A percentile compares a stretch with the other conserved stretches of the same genome.
Conservation (phyloP, 2,329 filamentous ascomycete species). For the Byssoonygena ceratinophila region DNA sequence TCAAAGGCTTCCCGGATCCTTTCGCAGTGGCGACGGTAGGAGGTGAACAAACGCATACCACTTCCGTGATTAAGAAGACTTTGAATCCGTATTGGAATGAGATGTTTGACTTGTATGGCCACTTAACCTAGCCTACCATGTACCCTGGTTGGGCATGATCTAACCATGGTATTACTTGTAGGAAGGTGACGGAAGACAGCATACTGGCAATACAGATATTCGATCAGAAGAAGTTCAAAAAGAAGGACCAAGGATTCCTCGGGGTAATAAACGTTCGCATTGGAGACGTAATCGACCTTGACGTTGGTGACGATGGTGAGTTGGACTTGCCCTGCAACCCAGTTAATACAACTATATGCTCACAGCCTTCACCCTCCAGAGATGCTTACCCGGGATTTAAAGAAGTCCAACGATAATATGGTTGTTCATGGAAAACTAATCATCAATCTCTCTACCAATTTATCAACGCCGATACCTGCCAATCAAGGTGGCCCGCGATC, state of each 20-base stretch:
- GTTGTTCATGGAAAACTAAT: constrained; percentile 97
- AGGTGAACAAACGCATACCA: constrained; percentile 98
- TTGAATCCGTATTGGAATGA: constrained; percentile 99
- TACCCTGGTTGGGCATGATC: neutral
- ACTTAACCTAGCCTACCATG: neutral
- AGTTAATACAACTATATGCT: constrained; percentile 1
- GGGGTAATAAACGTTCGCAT: constrained; percentile 96
- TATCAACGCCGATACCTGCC: constrained; percentile 56
- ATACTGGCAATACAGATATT: constrained; percentile 98
- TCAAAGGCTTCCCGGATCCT: constrained; percentile 83
- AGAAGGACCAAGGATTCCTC: constrained; percentile 98
- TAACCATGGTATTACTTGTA: constrained; percentile 30
- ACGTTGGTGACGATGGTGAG: constrained; percentile 81
- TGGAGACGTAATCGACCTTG: constrained; percentile 85
- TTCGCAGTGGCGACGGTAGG: constrained; percentile 96
- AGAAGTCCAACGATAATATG: constrained; percentile 95
- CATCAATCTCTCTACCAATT: constrained; percentile 87
- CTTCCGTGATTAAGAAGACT: constrained; percentile 90
- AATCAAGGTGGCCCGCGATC: constrained; percentile 26
- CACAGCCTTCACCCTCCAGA: constrained; percentile 40
- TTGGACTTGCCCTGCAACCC: constrained; percentile 17
- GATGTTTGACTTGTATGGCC: constrained; percentile 85
- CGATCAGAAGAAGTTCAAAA: constrained; percentile 99
- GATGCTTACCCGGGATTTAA: constrained; percentile 94
- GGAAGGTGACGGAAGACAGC: constrained; percentile 84